These are phyloP conservation scores for Striga asiatica DNA, from an alignment of 257 asterid genomes.

Conservation along the genomic window DNA sequence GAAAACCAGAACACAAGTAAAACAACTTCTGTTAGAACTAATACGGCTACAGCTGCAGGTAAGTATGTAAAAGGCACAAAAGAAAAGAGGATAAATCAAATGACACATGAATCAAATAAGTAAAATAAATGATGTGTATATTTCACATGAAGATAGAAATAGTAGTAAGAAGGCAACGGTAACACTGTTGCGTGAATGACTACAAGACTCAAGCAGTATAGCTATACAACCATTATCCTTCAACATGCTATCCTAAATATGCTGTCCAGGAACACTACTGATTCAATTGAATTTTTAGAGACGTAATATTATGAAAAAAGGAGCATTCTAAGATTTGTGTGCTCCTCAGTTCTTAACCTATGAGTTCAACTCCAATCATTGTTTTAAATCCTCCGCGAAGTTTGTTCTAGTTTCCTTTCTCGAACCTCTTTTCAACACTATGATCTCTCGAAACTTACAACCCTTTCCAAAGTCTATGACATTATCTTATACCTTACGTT, in stretches of 20 bases:
- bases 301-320: neutral
- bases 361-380: no score
- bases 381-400: no score
- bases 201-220: neutral
- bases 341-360: no score
- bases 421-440: no score
- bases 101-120: neutral
- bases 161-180: neutral
- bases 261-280: neutral
- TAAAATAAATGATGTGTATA: neutral
- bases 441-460: no score
- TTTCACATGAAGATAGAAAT: neutral
- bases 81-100: neutral
- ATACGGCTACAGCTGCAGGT: slow-evolving; percentile 6
- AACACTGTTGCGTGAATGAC: neutral
- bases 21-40: slow-evolving; percentile 19
- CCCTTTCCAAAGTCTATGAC: no score
- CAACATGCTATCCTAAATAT: neutral
- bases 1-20: slow-evolving; percentile 14
- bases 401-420: no score
- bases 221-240: neutral
- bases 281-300: neutral
- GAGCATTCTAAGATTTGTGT: no score
- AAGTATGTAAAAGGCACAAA: slow-evolving; percentile 1
- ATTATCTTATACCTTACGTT: no score